phyloP scores from a whole-genome alignment of 2,329 filamentous ascomycete species.

The Emydomyces testavorans region DNA sequence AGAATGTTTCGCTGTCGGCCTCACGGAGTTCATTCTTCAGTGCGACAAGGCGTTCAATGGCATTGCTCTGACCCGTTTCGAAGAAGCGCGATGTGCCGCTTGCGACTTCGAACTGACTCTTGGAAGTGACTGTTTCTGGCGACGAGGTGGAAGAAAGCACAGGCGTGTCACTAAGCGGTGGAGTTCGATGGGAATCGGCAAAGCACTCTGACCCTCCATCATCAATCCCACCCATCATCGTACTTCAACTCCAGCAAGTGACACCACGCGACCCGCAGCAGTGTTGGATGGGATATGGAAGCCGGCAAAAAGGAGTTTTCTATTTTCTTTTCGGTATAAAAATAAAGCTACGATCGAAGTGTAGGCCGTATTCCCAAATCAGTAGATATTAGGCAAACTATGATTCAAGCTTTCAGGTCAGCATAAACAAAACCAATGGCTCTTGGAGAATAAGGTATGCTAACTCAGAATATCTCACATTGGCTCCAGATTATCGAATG shows the following conservation, averaged over 20 bases:
- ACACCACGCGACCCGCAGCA: not conserved
- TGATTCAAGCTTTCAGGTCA: no score
- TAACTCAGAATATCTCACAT: no score
- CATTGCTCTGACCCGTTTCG: conserved; percentile 45
- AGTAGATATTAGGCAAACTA: no score
- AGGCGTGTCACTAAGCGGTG: not conserved
- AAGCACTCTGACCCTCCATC: not conserved
- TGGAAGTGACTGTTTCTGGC: not conserved
- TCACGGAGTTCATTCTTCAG: conserved; percentile 47
- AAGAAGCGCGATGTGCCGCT: not conserved
- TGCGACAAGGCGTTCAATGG: conserved; percentile 47
- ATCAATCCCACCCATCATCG: conserved; percentile 1
- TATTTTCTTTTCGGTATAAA: no score
- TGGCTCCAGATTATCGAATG: no score
- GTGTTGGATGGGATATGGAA: not conserved
- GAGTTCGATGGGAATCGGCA: not conserved
- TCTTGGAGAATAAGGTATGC: no score
- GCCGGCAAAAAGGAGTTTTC: no score
- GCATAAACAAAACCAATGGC: no score
- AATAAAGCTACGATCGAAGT: no score
- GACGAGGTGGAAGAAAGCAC: not conserved
- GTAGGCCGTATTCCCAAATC: no score
- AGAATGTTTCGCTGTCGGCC: conserved; percentile 50
- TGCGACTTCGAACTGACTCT: not conserved
- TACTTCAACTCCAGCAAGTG: not conserved